phyloP scores from a whole-genome alignment of 2,329 filamentous ascomycete species.

The Sporothrix mexicana region DNA sequence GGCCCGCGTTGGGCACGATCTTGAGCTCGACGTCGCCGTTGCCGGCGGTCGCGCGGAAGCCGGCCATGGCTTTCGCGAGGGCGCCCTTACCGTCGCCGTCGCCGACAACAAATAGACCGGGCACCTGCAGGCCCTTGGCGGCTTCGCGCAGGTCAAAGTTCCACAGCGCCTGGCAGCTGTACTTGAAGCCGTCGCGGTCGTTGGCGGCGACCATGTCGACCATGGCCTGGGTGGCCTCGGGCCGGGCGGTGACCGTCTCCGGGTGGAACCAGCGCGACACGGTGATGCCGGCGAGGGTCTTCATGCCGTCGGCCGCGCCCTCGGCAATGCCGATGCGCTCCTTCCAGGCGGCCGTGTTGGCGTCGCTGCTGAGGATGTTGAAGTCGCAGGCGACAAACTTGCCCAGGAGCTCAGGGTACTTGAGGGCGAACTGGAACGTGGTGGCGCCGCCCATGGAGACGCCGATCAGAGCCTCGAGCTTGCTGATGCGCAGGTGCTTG shows the following conservation, averaged over 20 bases:
- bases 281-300: conserved; percentile 70
- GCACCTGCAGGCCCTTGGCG: conserved; percentile 61
- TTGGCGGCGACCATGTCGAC: conserved; percentile 73
- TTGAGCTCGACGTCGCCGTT: conserved; percentile 62
- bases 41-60: conserved; percentile 67
- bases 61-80: conserved; percentile 79
- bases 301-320: conserved; percentile 58
- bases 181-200: conserved; percentile 70
- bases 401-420: conserved; percentile 63
- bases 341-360: conserved; percentile 80
- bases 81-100: conserved; percentile 72
- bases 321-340: conserved; percentile 75
- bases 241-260: conserved; percentile 52
- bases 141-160: conserved; percentile 68
- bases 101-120: conserved; percentile 73
- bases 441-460: conserved; percentile 85
- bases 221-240: conserved; percentile 55
- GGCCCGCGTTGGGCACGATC: conserved; percentile 72
- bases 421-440: conserved; percentile 72
- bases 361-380: conserved; percentile 71
- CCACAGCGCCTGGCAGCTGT: conserved; percentile 72
- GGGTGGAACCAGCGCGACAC: conserved; percentile 81
- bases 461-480: conserved; percentile 71
- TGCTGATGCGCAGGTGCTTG: conserved; percentile 69
- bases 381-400: conserved; percentile 79